Evolutionary conservation across 257 asterid species (phyloP), one percentile per base, ranked within the genome.

Genomic region (Fraxinus pennsylvanica): DNA sequence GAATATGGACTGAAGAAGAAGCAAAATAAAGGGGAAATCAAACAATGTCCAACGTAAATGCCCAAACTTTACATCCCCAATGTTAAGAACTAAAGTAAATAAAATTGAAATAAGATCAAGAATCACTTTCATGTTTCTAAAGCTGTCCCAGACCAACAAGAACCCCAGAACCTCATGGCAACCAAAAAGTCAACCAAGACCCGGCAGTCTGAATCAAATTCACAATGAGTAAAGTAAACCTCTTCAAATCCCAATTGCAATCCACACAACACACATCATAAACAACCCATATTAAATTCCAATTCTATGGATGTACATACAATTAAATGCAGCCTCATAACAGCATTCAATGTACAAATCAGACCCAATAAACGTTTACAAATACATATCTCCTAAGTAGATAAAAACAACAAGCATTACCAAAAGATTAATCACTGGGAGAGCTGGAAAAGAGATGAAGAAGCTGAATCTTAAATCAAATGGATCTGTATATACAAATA

Each of bases 361-460:
- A 22, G 13, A 3, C 45, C 29, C 75, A 19, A 63, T 47, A 79
- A 73, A 81, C 14, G 15, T 12, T 43, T 43, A 43, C 15, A 43
- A 43, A 43, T 43, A 43, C 50, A 43, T 2, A 43, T 10, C 4
- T 43, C 15, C 50, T 43, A 43, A 43, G 3, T 43, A 2, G 50
- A 43, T 43, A 43, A 43, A 41, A 77, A 73, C 27, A 59, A 66
- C 0, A 65, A 22, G 33, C 2, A 52, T 13, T 87, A 87, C 91
- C 89, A 83, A 74, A 63, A 45, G 50, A 83, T 59, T 21, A 61
- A 68, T 79, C 71, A 66, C 84, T 63, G 36, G 70, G 74, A 66
- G 29, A 76, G 80, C 73, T 67, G 71, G 39, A 67, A 76, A 68
- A 75, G 72, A 73, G 90, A 86, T 80, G 84, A 82, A 65, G 73